phyloP scores from a whole-genome alignment of 139 green algal species.

The Chlorella sp. region DNA sequence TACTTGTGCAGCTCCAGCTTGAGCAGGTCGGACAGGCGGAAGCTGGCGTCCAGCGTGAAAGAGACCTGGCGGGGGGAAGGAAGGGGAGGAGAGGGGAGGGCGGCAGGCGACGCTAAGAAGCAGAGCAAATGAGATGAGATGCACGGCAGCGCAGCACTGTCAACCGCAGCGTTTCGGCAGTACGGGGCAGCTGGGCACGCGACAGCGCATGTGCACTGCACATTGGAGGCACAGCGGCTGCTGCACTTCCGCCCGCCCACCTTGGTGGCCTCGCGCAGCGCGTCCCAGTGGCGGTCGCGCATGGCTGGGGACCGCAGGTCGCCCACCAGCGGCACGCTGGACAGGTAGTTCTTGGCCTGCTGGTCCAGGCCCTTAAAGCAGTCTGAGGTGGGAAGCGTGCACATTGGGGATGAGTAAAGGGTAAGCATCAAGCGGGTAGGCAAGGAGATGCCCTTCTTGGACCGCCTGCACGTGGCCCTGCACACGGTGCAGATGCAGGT shows the following conservation, averaged over 20 bases:
- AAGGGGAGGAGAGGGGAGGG: background rate
- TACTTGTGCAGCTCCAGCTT: constrained; percentile 92
- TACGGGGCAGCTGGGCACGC: too few species aligned
- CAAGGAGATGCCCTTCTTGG: too few species aligned
- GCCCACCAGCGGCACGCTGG: constrained; percentile 83
- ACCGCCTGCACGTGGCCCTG: too few species aligned
- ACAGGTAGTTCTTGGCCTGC: constrained; percentile 84
- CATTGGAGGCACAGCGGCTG: too few species aligned
- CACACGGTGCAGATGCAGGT: too few species aligned
- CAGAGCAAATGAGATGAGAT: background rate
- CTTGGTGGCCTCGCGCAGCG: constrained; percentile 73
- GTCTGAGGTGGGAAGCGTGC: too few species aligned
- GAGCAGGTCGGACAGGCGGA: constrained; percentile 89
- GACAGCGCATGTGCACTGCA: too few species aligned
- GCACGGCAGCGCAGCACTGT: background rate
- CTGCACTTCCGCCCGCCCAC: background rate
- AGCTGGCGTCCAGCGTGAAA: constrained; percentile 76
- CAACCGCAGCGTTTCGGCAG: background rate
- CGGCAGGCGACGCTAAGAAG: background rate
- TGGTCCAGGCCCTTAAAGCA: constrained; percentile 84
- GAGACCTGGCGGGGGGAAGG: constrained; percentile 45
- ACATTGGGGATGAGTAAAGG: too few species aligned
- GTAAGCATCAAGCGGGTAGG: too few species aligned
- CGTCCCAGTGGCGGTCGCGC: constrained; percentile 88
- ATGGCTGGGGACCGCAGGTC: constrained; percentile 93